Evolutionary conservation across 2,329 filamentous ascomycete genomes (phyloP).

Genomic region (Verticillium tricorpus): DNA sequence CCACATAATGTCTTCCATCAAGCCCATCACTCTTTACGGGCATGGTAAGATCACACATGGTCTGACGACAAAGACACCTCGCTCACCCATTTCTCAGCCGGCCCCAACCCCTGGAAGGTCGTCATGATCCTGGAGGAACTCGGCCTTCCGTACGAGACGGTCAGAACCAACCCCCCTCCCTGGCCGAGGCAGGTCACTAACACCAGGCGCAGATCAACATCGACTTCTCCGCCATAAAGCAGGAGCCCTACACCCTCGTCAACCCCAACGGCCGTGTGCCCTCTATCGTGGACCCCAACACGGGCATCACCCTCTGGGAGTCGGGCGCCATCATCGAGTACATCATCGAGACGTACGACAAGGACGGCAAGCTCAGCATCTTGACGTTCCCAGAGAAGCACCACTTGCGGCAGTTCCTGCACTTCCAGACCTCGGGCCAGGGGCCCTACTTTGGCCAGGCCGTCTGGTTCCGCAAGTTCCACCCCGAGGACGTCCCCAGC

Average conservation of each 20-base stretch:
- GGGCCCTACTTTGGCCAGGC: slow-evolving; percentile 40
- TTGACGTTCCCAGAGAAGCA: slow-evolving; percentile 21
- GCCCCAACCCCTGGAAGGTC: slow-evolving; percentile 27
- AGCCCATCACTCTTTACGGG: background rate
- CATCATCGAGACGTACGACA: slow-evolving; percentile 23
- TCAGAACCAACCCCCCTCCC: background rate
- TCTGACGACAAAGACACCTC: background rate
- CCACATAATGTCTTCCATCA: background rate
- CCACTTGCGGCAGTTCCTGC: slow-evolving; percentile 6
- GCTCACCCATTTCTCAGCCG: background rate
- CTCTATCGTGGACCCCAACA: slow-evolving; percentile 29
- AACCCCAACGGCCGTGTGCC: slow-evolving; percentile 31
- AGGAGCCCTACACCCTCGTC: slow-evolving; percentile 19
- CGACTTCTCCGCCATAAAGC: slow-evolving; percentile 17
- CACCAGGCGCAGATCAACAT: slow-evolving; percentile 7
- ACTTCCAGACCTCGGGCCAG: slow-evolving; percentile 11
- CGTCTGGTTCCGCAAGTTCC: slow-evolving; percentile 27
- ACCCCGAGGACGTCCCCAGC: slow-evolving; percentile 21
- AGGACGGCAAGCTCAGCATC: slow-evolving; percentile 19
- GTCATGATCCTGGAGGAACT: slow-evolving; percentile 31
- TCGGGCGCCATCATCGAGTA: slow-evolving; percentile 26
- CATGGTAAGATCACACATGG: background rate
- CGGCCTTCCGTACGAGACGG: slow-evolving; percentile 25
- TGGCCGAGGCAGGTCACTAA: background rate
- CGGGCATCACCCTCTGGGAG: slow-evolving; percentile 22